A percentile compares a stretch with the other conserved stretches of the same genome.
phyloP scores from a whole-genome alignment of 306 rosid genomes.

The Glycine latifolia region DNA sequence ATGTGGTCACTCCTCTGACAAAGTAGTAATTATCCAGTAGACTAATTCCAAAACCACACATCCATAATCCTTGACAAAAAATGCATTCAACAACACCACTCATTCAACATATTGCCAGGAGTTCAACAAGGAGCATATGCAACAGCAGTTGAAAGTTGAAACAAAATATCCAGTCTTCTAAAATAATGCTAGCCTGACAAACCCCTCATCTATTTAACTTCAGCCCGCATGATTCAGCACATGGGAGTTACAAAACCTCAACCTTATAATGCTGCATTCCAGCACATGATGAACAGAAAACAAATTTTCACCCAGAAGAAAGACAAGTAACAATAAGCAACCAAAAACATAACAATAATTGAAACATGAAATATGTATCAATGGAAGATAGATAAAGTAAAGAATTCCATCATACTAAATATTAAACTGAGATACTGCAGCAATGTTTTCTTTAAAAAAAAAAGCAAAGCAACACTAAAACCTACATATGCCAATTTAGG shows the following conservation, averaged over 20 bases:
- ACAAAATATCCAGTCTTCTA: conserved; percentile 31
- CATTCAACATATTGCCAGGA: conserved; percentile 5
- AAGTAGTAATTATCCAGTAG: conserved; percentile 26
- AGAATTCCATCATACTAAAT: conserved; percentile 38
- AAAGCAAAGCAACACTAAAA: conserved; percentile 49
- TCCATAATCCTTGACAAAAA: conserved; percentile 42
- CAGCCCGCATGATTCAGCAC: conserved; percentile 38
- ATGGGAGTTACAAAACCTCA: conserved; percentile 24
- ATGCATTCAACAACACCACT: conserved; percentile 33
- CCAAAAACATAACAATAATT: conserved; percentile 33
- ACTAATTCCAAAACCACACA: conserved; percentile 15
- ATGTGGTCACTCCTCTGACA: conserved; percentile 28
- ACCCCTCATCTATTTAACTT: conserved; percentile 39
- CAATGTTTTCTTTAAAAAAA: conserved; percentile 35
- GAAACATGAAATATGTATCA: conserved; percentile 26
- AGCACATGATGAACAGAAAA: conserved; percentile 36
- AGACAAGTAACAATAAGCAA: conserved; percentile 32
- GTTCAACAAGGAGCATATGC: conserved; percentile 29
- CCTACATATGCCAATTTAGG: conserved; percentile 57
- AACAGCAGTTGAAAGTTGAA: conserved; percentile 13
- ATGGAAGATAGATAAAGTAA: conserved; percentile 31
- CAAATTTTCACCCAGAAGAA: conserved; percentile 40
- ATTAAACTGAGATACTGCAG: conserved; percentile 47
- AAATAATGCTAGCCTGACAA: conserved; percentile 27
- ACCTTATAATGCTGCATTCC: conserved; percentile 28